Percentiles rank a stretch among this genome's conserved stretches.
Evolutionary conservation across 306 rosid genomes (phyloP).

Genomic region (Medicago arabica): DNA sequence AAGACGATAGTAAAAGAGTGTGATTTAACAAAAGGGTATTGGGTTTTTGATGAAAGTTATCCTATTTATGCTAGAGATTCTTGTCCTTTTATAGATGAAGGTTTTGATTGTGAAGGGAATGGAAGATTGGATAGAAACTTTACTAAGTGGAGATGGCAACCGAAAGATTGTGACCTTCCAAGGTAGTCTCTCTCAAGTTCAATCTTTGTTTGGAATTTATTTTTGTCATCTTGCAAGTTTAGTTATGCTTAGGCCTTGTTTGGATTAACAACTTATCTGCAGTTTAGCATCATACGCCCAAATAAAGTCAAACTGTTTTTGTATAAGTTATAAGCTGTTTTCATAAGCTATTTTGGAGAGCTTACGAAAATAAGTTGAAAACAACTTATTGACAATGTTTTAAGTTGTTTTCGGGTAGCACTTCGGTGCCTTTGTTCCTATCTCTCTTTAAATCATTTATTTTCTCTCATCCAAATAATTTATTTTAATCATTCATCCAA

Average conservation of each 20-base stretch:
- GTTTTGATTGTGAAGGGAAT: constrained; percentile 82
- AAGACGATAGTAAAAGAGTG: constrained; percentile 53
- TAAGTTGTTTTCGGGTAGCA: no score
- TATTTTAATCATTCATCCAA: no score
- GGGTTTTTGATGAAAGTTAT: constrained; percentile 83
- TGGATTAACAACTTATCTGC: no score
- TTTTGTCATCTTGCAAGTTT: not conserved
- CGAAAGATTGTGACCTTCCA: constrained; percentile 66
- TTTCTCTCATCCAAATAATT: no score
- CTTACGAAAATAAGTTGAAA: no score
- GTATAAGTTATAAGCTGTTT: no score
- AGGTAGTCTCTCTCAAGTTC: constrained; percentile 51
- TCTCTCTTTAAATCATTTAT: no score
- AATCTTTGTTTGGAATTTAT: constrained; percentile 2
- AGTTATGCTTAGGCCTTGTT: not conserved
- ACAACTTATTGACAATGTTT: no score
- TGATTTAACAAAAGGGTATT: constrained; percentile 73
- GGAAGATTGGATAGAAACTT: constrained; percentile 81
- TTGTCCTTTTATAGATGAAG: constrained; percentile 91
- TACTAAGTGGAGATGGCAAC: constrained; percentile 89
- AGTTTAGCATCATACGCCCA: no score
- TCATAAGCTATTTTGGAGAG: no score
- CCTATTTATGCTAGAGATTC: constrained; percentile 69
- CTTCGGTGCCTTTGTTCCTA: no score
- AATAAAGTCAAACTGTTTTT: no score